A percentile compares a stretch with the other conserved stretches of the same genome.
These are phyloP conservation scores for Mycena leptocephala DNA, from an alignment of 768 basidiomycete genomes.

Conservation along the genomic window DNA sequence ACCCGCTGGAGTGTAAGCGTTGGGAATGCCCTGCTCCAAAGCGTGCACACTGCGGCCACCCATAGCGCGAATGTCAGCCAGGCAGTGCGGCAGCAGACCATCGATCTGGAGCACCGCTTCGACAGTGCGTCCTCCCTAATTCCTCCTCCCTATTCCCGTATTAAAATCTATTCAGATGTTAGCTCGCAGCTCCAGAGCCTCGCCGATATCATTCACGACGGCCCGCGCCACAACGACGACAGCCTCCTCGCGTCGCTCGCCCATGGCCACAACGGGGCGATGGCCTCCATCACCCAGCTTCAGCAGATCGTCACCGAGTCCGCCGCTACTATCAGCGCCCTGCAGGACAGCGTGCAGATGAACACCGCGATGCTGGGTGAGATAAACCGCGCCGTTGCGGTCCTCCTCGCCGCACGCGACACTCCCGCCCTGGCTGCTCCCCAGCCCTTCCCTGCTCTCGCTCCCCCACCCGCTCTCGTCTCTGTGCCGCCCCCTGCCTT, in stretches of 20 bases:
- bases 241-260: background rate
- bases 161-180: too few relatives aligned
- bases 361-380: background rate
- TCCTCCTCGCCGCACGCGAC: background rate
- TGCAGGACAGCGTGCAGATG: background rate
- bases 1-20: background rate
- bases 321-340: too few relatives aligned
- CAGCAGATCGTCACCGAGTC: background rate
- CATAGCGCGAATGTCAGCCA: background rate
- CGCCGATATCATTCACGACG: background rate
- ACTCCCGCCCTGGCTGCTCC: background rate
- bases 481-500: too few relatives aligned
- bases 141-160: too few relatives aligned
- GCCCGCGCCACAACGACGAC: slow-evolving; percentile 7
- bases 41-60: background rate
- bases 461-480: too few relatives aligned
- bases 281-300: background rate
- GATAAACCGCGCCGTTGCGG: background rate
- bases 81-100: background rate
- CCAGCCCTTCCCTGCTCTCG: too few relatives aligned
- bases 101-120: background rate
- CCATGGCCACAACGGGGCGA: background rate
- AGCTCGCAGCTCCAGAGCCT: background rate
- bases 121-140: background rate
- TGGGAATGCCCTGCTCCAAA: background rate